Conservation (phyloP, 495 filamentous ascomycete genomes). For the Talaromyces nanjingensis region DNA sequence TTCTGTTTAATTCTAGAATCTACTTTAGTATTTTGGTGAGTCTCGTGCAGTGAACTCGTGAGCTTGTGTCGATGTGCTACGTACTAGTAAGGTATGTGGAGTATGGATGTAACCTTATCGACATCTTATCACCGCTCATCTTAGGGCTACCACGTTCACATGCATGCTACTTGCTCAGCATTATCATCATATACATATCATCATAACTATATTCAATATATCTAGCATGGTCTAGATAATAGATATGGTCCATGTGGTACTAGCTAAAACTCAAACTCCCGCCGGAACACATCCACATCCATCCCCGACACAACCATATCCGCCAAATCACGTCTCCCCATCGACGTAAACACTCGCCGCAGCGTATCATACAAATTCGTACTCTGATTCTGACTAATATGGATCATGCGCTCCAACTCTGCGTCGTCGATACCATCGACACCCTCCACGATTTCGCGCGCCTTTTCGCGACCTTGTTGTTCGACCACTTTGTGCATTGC, state of each 20-base stretch:
- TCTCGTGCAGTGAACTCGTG: not conserved
- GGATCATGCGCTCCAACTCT: slow-evolving; percentile 71
- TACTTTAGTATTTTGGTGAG: not conserved
- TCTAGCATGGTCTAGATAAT: not conserved
- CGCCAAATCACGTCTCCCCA: slow-evolving; percentile 80
- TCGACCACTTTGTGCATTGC: slow-evolving; percentile 97
- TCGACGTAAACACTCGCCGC: slow-evolving; percentile 85
- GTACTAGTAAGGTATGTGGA: not conserved
- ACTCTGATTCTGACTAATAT: slow-evolving; percentile 77
- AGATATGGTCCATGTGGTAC: not conserved
- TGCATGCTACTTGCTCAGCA: not conserved
- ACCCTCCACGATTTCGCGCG: slow-evolving; percentile 68
- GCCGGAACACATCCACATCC: slow-evolving; percentile 83
- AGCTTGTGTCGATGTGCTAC: not conserved
- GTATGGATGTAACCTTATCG: not conserved
- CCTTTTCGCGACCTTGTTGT: slow-evolving; percentile 72
- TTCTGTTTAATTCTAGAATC: not conserved
- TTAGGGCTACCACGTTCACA: not conserved
- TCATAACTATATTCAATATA: not conserved
- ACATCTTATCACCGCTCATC: not conserved
- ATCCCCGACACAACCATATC: slow-evolving; percentile 83
- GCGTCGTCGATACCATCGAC: slow-evolving; percentile 53
- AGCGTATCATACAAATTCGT: slow-evolving; percentile 94
- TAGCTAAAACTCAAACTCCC: slow-evolving; percentile 66
- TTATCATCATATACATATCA: not conserved